phyloP scores from a whole-genome alignment of 495 filamentous ascomycete genomes.

The Extremus antarcticus region DNA sequence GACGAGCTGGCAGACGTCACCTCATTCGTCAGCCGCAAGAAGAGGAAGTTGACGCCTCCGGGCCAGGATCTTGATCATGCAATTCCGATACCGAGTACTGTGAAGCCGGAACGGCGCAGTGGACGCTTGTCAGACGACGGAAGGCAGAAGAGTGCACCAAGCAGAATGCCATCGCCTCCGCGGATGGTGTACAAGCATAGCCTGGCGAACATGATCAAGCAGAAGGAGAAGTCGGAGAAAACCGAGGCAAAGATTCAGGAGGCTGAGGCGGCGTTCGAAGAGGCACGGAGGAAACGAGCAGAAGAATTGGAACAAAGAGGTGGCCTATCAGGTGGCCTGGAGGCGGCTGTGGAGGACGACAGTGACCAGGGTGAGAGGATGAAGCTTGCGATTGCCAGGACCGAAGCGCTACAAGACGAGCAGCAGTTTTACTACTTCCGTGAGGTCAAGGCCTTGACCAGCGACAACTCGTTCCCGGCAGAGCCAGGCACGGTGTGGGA shows the following conservation, averaged over 20 bases:
- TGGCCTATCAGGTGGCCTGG: not conserved
- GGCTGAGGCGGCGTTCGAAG: slow-evolving; percentile 4
- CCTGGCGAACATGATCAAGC: slow-evolving; percentile 12
- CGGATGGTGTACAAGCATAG: slow-evolving; percentile 13
- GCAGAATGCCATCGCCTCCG: not conserved
- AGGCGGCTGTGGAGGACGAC: slow-evolving; percentile 5
- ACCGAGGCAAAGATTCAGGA: slow-evolving; percentile 3
- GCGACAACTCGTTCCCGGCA: not conserved
- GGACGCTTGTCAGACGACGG: slow-evolving; percentile 7
- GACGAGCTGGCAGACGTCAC: slow-evolving; percentile 12
- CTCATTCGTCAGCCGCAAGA: slow-evolving; percentile 13
- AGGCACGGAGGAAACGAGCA: slow-evolving; percentile 3
- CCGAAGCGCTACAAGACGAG: slow-evolving; percentile 16
- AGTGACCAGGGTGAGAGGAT: slow-evolving; percentile 16
- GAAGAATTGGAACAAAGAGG: not conserved
- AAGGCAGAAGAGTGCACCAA: not conserved
- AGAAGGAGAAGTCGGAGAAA: slow-evolving; percentile 7
- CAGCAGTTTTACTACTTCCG: slow-evolving; percentile 13
- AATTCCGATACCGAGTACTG: not conserved
- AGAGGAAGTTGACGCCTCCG: slow-evolving; percentile 10
- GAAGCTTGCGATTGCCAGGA: slow-evolving; percentile 16
- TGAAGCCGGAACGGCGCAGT: slow-evolving; percentile 2
- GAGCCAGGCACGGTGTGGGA: not conserved
- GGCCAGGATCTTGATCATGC: not conserved
- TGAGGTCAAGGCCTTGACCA: not conserved